phyloP scores from a whole-genome alignment of 495 filamentous ascomycete species.

The Trichocladium antarcticum region DNA sequence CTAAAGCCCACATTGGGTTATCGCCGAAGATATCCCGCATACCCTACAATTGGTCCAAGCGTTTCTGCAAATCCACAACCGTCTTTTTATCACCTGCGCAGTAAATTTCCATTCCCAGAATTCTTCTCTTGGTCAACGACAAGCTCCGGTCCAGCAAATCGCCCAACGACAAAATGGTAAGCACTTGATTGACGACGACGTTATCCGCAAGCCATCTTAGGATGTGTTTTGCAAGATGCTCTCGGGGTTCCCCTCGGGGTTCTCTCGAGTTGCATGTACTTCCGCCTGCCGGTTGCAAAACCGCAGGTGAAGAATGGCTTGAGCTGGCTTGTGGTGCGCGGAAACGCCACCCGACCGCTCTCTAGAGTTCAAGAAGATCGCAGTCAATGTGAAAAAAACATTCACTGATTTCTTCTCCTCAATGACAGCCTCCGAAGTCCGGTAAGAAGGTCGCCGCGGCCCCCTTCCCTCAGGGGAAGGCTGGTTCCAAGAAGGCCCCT shows the following conservation, averaged over 20 bases:
- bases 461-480: conserved; percentile 90
- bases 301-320: conserved; percentile 72
- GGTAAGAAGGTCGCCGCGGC: conserved; percentile 93
- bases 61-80: conserved; percentile 19
- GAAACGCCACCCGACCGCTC: conserved; percentile 57
- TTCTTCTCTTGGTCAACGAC: conserved; percentile 9
- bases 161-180: conserved; percentile 36
- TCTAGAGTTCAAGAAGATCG: conserved; percentile 84
- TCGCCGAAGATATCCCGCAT: conserved; percentile 19
- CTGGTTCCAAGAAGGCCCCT: conserved; percentile 85
- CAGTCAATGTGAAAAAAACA: conserved; percentile 58
- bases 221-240: conserved; percentile 20
- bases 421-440: conserved; percentile 98
- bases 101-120: conserved; percentile 14
- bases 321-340: conserved; percentile 49
- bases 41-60: conserved; percentile 20
- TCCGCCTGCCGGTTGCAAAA: conserved; percentile 41
- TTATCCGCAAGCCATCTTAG: conserved; percentile 14
- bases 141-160: conserved; percentile 26
- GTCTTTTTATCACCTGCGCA: conserved; percentile 15
- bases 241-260: conserved; percentile 9
- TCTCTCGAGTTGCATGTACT: conserved; percentile 36
- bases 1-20: neutral
- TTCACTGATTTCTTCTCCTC: conserved; percentile 97
- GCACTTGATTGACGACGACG: conserved; percentile 23